These are phyloP conservation scores for Phytophthora constricta DNA, from an alignment of 352 stramenopile species.

Conservation along the genomic window DNA sequence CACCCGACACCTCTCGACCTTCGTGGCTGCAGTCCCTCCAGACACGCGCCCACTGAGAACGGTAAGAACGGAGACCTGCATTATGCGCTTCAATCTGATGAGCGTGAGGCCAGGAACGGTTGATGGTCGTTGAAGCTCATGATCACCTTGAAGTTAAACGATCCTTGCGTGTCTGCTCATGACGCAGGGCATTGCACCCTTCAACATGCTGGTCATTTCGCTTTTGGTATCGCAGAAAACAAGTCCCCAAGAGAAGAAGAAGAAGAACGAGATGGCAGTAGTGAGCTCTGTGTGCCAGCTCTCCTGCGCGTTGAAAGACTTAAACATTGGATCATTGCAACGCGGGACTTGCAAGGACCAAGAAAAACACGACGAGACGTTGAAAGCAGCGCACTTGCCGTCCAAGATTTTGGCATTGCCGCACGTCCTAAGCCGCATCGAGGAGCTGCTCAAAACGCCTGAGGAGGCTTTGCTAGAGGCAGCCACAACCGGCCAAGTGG, in stretches of 20 bases:
- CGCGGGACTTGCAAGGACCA: background rate
- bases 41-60: background rate
- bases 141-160: background rate
- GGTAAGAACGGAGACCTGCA: background rate
- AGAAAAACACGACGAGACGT: too few species aligned
- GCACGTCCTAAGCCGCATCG: constrained; percentile 9
- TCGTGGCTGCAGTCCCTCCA: background rate
- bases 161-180: background rate
- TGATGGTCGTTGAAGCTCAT: background rate
- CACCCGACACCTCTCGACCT: background rate
- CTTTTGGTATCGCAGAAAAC: background rate
- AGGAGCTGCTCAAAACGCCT: background rate
- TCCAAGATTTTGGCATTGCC: background rate
- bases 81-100: background rate
- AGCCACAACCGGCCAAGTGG: background rate
- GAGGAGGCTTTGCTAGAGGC: background rate
- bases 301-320: background rate
- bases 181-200: background rate
- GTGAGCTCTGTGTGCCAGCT: background rate
- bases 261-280: background rate
- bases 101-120: background rate
- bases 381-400: background rate
- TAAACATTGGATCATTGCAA: background rate
- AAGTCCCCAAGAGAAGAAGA: background rate
- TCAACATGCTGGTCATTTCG: background rate